Percentiles rank a stretch among this genome's conserved stretches.
phyloP scores from a whole-genome alignment of 352 stramenopile species.

The Phytophthora palmivora region DNA sequence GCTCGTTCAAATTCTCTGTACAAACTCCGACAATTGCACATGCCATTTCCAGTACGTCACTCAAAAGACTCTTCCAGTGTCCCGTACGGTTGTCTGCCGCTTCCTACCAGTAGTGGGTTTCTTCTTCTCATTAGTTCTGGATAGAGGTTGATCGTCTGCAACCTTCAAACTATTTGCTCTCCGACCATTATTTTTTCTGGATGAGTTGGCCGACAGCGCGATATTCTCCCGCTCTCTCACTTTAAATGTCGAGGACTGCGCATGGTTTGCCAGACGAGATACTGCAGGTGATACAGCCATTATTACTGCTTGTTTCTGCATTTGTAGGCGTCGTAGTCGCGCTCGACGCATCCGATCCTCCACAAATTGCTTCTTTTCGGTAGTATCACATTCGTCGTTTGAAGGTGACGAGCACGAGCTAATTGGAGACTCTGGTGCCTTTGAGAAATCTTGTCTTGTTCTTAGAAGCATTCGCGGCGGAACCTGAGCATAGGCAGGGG shows the following conservation, averaged over 20 bases:
- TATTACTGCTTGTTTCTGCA: slow-evolving; percentile 28
- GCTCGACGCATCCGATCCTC: slow-evolving; percentile 22
- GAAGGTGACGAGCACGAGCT: slow-evolving; percentile 48
- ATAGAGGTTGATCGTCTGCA: background rate
- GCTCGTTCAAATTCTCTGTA: background rate
- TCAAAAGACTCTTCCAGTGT: slow-evolving; percentile 14
- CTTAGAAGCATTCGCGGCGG: slow-evolving; percentile 11
- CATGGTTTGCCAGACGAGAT: slow-evolving; percentile 9
- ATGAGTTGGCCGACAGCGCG: slow-evolving; percentile 8
- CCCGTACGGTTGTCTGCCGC: background rate
- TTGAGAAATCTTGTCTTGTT: slow-evolving; percentile 1
- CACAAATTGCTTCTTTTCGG: slow-evolving; percentile 20
- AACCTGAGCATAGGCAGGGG: slow-evolving; percentile 15
- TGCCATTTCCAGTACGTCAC: background rate
- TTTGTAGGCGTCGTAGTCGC: slow-evolving; percentile 24
- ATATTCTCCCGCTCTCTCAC: slow-evolving; percentile 19
- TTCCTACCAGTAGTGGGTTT: slow-evolving; percentile 7
- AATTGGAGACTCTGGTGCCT: slow-evolving; percentile 14
- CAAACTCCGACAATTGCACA: background rate
- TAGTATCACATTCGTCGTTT: slow-evolving; percentile 28
- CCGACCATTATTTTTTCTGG: slow-evolving; percentile 19
- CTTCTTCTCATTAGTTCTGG: slow-evolving; percentile 20
- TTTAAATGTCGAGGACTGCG: slow-evolving; percentile 5
- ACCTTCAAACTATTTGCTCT: slow-evolving; percentile 9
- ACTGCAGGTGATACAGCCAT: slow-evolving; percentile 23